These are phyloP conservation scores for Penicillium paneum DNA, from an alignment of 2,329 filamentous ascomycete genomes.

Conservation along the genomic window DNA sequence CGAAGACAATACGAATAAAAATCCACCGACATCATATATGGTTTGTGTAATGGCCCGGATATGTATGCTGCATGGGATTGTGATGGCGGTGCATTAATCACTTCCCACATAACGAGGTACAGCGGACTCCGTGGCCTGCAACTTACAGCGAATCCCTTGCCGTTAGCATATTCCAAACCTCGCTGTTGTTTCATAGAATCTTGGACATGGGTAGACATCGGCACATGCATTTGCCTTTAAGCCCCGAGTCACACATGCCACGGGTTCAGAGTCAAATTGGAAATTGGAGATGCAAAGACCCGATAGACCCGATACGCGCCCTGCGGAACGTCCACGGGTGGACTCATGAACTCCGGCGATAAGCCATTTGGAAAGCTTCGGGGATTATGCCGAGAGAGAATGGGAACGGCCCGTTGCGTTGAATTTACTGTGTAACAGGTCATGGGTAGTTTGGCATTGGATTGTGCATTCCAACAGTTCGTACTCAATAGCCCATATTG, in stretches of 20 bases:
- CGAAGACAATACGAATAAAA: neutral
- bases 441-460: neutral
- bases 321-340: neutral
- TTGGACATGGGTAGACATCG: neutral
- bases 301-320: neutral
- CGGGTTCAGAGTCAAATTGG: neutral
- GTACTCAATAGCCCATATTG: neutral
- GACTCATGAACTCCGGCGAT: neutral
- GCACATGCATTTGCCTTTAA: neutral
- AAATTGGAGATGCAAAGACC: neutral
- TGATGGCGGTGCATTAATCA: constrained; percentile 8
- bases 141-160: neutral
- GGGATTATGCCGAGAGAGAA: neutral
- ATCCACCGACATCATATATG: neutral
- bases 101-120: neutral
- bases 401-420: constrained; percentile 5
- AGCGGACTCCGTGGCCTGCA: constrained; percentile 4
- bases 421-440: neutral
- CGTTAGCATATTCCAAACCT: neutral
- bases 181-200: neutral
- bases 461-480: neutral
- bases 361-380: neutral
- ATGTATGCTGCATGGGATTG: constrained; percentile 11
- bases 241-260: neutral
- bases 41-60: constrained; percentile 12